Percentiles rank a stretch among this genome's conserved stretches.
Evolutionary conservation across 371 early-diverging fungal genomes (phyloP).

Genomic region (Mortierella sp.): DNA sequence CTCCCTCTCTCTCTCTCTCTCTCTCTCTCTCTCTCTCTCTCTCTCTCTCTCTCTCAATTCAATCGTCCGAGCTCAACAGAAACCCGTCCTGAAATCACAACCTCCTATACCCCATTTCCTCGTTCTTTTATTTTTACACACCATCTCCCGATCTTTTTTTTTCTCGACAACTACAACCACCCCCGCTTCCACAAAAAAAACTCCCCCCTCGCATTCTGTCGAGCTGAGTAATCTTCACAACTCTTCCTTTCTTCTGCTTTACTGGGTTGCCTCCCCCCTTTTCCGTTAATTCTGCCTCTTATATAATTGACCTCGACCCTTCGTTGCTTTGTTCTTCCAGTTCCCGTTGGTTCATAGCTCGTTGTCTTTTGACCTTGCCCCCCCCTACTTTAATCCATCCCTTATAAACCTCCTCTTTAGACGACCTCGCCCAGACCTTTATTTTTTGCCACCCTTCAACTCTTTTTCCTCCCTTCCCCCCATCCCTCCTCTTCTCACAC

Average conservation of each 20-base stretch:
- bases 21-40: background rate
- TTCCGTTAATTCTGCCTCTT: background rate
- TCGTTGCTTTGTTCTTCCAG: background rate
- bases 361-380: background rate
- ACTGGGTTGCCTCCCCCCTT: background rate
- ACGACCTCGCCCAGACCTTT: background rate
- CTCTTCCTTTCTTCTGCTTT: background rate
- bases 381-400: background rate
- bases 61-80: background rate
- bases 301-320: slow-evolving; percentile 1
- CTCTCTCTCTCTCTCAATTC: background rate
- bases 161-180: background rate
- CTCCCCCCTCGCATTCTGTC: background rate
- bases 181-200: background rate
- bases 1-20: background rate
- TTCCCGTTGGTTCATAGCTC: background rate
- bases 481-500: background rate
- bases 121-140: background rate
- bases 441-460: background rate
- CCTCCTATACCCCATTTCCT: background rate
- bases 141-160: background rate
- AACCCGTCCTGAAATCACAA: too few relatives aligned
- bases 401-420: background rate
- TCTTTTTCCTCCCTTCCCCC: background rate
- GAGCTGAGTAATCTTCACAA: background rate